Evolutionary conservation across 1,284 basidiomycete genomes (phyloP), one percentile per base, ranked within the genome.

Genomic region (Ustilago sp.): DNA sequence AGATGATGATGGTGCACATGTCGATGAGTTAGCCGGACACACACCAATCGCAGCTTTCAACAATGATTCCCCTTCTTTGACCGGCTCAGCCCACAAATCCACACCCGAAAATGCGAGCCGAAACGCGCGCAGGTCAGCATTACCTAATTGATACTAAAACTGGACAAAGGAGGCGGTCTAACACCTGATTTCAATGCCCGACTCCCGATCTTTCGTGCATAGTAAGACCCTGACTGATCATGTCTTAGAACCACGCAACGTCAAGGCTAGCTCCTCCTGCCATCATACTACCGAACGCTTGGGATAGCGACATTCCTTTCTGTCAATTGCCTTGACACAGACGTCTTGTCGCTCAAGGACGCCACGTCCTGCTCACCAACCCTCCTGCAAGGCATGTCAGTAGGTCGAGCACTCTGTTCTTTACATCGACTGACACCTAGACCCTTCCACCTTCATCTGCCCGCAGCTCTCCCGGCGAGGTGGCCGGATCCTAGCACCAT

Each of bases 61-160:
- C 59, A 1, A 41, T 51, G 17, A 50, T 45, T 47, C 38, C 35
- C 38, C 51, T 28, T 39, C 15, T 48, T 35, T 23, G 58, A 64
- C 71, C 66, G 71, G 71, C 59, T 68, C 66, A 65, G 51, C 65
- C 66, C 62, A 65, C 39, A 55, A 19, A 51, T 13, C 47, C 51
- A 48, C 66, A 74, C 47, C 66, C 67, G 66, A 69, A 61, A 34
- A 28, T 12, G 15, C 11, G 3, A 52, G 13, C 13, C 23, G 38
- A 47, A 28, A 13, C 32, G 45, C 43, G 47, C 51, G 60, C 53
- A 34, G 65, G 43, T 61, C 56, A 65, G 45, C 34, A 68, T 65
- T 69, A 74, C 66, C 48, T 69, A 66, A 69, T 58, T 55, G 4
- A 0, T 3, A 19, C 5, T 31, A 3, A 11, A 28, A 1, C n/a